Conservation (phyloP, 306 rosid species). For the Carpinus viminea region DNA sequence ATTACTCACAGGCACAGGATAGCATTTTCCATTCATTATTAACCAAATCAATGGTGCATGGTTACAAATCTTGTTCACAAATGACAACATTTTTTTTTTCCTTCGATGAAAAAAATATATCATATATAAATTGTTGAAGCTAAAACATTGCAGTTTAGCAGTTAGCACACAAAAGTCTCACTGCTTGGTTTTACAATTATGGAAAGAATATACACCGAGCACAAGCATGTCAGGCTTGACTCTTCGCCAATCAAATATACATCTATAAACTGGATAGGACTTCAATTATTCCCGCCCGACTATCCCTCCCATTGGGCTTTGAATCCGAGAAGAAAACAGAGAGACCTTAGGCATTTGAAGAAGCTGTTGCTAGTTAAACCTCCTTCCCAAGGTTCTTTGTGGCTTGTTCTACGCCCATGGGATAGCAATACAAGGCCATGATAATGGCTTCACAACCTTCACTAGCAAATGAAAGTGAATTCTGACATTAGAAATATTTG, state of each 20-base stretch:
- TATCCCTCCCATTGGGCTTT: not conserved
- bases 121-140: no score
- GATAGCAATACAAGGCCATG: not conserved
- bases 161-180: no score
- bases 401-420: not conserved
- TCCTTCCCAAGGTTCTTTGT: not conserved
- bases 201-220: not conserved
- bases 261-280: not conserved
- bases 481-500: slow-evolving; percentile 57
- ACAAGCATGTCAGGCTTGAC: not conserved
- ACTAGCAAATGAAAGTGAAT: no score
- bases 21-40: no score
- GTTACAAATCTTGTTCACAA: no score
- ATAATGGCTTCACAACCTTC: not conserved
- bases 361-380: not conserved
- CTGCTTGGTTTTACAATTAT: no score
- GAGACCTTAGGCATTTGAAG: not conserved
- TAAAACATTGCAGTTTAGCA: no score
- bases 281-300: not conserved
- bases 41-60: no score
- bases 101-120: no score
- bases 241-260: not conserved
- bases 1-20: no score
- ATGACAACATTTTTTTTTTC: no score
- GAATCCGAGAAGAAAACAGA: not conserved